These are phyloP conservation scores for Stachybotrys chartarum DNA, from an alignment of 2,329 filamentous ascomycete species.

Conservation along the genomic window DNA sequence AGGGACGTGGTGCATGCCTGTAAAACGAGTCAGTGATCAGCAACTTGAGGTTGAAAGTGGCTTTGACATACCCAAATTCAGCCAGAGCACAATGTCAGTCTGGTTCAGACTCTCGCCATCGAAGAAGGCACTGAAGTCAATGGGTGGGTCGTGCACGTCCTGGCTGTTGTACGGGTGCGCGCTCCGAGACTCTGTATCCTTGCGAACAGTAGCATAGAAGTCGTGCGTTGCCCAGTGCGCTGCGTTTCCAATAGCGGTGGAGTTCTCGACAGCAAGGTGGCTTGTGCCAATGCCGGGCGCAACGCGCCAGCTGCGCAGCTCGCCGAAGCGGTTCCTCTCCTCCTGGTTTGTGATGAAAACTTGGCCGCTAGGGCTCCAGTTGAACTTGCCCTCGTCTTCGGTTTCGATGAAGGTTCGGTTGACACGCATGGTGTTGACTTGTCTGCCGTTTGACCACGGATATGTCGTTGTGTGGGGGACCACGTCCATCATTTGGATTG, in stretches of 20 bases:
- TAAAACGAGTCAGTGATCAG: no score
- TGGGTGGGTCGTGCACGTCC: constrained; percentile 32
- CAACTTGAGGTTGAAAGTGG: no score
- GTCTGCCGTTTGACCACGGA: constrained; percentile 38
- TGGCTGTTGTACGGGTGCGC: constrained; percentile 38
- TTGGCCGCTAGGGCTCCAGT: constrained; percentile 41
- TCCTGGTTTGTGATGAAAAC: constrained; percentile 45
- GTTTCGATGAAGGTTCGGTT: constrained; percentile 30
- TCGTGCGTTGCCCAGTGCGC: constrained; percentile 43
- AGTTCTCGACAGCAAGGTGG: constrained; percentile 41
- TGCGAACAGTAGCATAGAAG: constrained; percentile 40
- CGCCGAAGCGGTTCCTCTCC: constrained; percentile 39
- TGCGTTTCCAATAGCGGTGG: constrained; percentile 34
- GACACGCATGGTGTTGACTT: constrained; percentile 45
- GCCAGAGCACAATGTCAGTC: constrained; percentile 38
- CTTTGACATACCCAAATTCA: constrained; percentile 48
- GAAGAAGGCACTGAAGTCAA: constrained; percentile 43
- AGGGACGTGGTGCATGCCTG: constrained; percentile 40
- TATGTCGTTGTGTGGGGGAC: constrained; percentile 27
- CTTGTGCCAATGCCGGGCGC: background rate
- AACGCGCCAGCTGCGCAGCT: constrained; percentile 36
- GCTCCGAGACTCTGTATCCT: constrained; percentile 42
- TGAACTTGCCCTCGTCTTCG: constrained; percentile 35
- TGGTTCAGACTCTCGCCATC: constrained; percentile 27
- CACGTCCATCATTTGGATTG: constrained; percentile 26